Evolutionary conservation across 2,329 filamentous ascomycete genomes (phyloP).

Genomic region (Ophiosphaerella narmari): DNA sequence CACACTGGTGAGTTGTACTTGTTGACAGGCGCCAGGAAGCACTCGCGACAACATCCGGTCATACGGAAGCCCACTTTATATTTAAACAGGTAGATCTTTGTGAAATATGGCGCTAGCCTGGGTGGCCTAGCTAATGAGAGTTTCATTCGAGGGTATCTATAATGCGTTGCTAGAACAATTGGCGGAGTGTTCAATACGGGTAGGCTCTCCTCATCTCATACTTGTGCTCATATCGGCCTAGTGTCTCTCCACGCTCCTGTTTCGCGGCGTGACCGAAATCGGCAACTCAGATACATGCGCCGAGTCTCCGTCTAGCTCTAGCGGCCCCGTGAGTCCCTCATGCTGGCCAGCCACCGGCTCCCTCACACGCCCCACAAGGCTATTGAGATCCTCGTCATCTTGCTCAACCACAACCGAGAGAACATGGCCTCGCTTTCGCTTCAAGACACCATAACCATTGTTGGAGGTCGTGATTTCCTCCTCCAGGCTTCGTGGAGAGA

Average conservation of each 20-base stretch:
- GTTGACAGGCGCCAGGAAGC: no score
- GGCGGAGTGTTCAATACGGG: no score
- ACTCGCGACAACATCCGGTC: no score
- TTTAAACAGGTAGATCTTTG: no score
- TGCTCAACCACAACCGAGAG: slow-evolving; percentile 28
- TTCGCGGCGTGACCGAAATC: slow-evolving; percentile 1
- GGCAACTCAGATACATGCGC: slow-evolving; percentile 27
- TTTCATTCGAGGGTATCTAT: no score
- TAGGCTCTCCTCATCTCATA: background rate
- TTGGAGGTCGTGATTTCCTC: slow-evolving; percentile 4
- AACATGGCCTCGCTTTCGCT: slow-evolving; percentile 25
- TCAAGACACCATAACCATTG: slow-evolving; percentile 16
- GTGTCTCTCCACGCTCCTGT: background rate
- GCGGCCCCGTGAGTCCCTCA: slow-evolving; percentile 27
- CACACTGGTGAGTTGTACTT: no score
- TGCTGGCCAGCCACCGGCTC: slow-evolving; percentile 34
- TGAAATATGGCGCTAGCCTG: no score
- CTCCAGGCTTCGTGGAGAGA: slow-evolving; percentile 5
- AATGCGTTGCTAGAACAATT: no score
- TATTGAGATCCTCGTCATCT: slow-evolving; percentile 23
- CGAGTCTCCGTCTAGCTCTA: slow-evolving; percentile 28
- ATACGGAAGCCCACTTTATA: no score
- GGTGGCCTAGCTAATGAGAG: no score
- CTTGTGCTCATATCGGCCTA: background rate
- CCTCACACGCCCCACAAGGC: slow-evolving; percentile 6